Evolutionary conservation across 176 grass and related monocot species (phyloP).

Genomic region (Calamus simplicifolius): DNA sequence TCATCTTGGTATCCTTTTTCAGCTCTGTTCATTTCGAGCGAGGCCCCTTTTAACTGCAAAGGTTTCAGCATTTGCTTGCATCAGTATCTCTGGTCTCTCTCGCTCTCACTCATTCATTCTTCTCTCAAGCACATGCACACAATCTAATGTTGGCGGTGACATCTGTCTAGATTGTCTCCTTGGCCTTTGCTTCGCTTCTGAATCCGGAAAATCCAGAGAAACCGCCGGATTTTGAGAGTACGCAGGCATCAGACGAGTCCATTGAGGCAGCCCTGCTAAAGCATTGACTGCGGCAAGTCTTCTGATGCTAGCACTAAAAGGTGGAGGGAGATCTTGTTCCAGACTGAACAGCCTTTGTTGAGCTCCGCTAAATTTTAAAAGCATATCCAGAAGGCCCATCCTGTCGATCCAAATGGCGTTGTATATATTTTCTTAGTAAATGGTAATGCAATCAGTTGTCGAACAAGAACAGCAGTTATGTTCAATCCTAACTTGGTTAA

Average conservation of each 20-base stretch:
- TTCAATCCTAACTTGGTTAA: no score
- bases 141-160: neutral
- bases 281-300: neutral
- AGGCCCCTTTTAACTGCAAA: constrained; percentile 58
- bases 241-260: constrained; percentile 13
- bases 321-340: no score
- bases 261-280: constrained; percentile 28
- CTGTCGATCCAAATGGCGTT: no score
- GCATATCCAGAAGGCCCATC: no score
- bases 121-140: neutral
- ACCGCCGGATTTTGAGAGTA: neutral
- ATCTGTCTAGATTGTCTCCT: constrained; percentile 44
- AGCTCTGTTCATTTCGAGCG: constrained; percentile 76
- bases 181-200: constrained; percentile 47
- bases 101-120: neutral
- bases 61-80: constrained; percentile 71
- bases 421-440: no score
- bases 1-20: neutral
- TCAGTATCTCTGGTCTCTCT: constrained; percentile 52
- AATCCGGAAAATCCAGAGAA: constrained; percentile 26
- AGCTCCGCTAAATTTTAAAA: no score
- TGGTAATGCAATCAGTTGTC: no score
- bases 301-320: no score
- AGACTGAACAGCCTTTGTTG: no score
- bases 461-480: no score